Evolutionary conservation across 2,329 filamentous ascomycete genomes (phyloP).

Genomic region (Colletotrichum eleusines): DNA sequence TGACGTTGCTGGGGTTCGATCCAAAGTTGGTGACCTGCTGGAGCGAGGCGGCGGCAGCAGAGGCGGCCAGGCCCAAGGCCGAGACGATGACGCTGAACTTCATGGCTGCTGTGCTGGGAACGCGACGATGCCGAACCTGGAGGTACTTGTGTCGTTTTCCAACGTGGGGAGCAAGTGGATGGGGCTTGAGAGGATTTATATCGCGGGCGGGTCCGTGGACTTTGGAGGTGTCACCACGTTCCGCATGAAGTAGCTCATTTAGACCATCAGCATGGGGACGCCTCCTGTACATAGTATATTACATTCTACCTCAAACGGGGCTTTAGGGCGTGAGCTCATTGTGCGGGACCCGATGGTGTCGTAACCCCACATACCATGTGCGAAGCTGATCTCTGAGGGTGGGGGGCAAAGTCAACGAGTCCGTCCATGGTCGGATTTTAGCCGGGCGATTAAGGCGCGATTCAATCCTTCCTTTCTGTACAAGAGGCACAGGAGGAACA

Average conservation of each 20-base stretch:
- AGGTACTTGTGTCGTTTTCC: not conserved
- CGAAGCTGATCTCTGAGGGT: not conserved
- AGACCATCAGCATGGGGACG: not conserved
- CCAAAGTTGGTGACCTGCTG: slow-evolving; percentile 48
- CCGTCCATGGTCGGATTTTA: not conserved
- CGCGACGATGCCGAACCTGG: not conserved
- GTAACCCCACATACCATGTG: not conserved
- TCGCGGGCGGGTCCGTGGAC: not conserved
- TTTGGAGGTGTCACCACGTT: not conserved
- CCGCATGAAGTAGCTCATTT: not conserved
- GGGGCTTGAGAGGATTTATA: not conserved
- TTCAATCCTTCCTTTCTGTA: not conserved
- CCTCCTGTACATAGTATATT: not conserved
- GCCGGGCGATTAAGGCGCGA: not conserved
- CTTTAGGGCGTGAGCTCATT: not conserved
- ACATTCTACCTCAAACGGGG: not conserved
- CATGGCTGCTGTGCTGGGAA: slow-evolving; percentile 15
- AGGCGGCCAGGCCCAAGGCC: slow-evolving; percentile 42
- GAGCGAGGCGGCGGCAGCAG: slow-evolving; percentile 44
- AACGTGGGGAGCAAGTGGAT: not conserved
- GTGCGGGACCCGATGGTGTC: not conserved
- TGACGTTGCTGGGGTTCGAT: slow-evolving; percentile 45
- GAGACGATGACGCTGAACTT: slow-evolving; percentile 32
- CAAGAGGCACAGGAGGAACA: not conserved
- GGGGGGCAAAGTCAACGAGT: not conserved